phyloP scores from a whole-genome alignment of 371 early-diverging fungal genomes.

The Mortierella sp. region DNA sequence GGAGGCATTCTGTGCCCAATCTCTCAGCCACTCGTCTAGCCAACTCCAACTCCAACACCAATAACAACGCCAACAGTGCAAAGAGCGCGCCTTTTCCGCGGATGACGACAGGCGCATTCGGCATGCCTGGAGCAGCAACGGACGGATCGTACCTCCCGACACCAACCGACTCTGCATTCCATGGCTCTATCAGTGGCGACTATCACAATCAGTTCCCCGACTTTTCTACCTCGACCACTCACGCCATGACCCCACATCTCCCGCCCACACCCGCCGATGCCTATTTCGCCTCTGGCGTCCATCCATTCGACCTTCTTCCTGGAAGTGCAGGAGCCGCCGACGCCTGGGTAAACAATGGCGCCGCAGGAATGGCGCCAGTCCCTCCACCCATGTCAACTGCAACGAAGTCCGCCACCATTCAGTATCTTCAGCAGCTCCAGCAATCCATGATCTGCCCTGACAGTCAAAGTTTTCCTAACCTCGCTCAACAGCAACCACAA shows the following conservation, averaged over 20 bases:
- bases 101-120: constrained; percentile 8
- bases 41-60: neutral
- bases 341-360: constrained; percentile 4
- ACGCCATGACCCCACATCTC: constrained; percentile 8
- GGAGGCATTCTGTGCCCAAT: constrained; percentile 35
- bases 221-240: constrained; percentile 1
- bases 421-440: constrained; percentile 45
- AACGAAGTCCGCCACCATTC: constrained; percentile 32
- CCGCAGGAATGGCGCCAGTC: constrained; percentile 11
- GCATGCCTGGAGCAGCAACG: neutral
- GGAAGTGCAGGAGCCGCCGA: neutral
- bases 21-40: neutral
- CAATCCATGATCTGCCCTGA: constrained; percentile 31
- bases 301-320: constrained; percentile 30
- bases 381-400: constrained; percentile 26
- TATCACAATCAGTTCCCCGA: neutral
- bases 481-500: constrained; percentile 4
- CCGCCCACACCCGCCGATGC: constrained; percentile 21
- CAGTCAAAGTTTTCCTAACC: neutral
- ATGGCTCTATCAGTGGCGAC: neutral
- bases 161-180: constrained; percentile 29
- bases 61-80: neutral
- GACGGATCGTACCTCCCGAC: constrained; percentile 30
- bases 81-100: neutral
- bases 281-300: constrained; percentile 20